These are phyloP conservation scores for Pisolithus microcarpus DNA, from an alignment of 768 basidiomycete species.

Conservation along the genomic window DNA sequence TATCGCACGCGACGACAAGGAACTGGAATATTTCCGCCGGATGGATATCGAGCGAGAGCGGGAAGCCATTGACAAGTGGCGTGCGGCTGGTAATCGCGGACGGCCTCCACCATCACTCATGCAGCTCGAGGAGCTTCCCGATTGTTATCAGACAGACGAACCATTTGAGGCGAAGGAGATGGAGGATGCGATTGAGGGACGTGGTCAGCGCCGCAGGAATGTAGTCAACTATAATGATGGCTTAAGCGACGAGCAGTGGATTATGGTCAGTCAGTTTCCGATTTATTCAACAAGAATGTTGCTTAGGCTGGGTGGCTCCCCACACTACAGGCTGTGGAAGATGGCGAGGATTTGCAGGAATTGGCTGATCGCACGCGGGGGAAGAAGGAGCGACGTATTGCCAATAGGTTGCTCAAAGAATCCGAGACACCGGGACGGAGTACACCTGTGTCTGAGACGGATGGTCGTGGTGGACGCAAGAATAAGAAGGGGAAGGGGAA, in stretches of 20 bases:
- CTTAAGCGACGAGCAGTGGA: conserved; percentile 89
- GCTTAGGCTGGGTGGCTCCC: neutral
- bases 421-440: conserved; percentile 54
- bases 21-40: conserved; percentile 65
- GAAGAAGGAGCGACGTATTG: conserved; percentile 55
- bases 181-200: conserved; percentile 53
- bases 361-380: conserved; percentile 58
- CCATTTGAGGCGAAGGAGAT: conserved; percentile 66
- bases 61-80: conserved; percentile 59
- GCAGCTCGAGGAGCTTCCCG: conserved; percentile 83
- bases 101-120: conserved; percentile 74
- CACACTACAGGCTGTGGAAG: conserved; percentile 50
- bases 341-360: conserved; percentile 75
- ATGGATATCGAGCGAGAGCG: conserved; percentile 80
- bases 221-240: conserved; percentile 92
- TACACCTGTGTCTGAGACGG: conserved; percentile 59
- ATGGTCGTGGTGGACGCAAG: conserved; percentile 45
- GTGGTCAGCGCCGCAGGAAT: conserved; percentile 78
- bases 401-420: conserved; percentile 53
- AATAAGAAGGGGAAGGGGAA: conserved; percentile 55
- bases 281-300: neutral
- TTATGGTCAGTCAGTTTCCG: conserved; percentile 33
- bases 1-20: conserved; percentile 79
- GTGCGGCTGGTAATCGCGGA: conserved; percentile 64
- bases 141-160: conserved; percentile 82